A percentile compares a stretch with the other conserved stretches of the same genome.
Conservation (phyloP, 768 basidiomycete genomes). For the Termitomyces sp. region DNA sequence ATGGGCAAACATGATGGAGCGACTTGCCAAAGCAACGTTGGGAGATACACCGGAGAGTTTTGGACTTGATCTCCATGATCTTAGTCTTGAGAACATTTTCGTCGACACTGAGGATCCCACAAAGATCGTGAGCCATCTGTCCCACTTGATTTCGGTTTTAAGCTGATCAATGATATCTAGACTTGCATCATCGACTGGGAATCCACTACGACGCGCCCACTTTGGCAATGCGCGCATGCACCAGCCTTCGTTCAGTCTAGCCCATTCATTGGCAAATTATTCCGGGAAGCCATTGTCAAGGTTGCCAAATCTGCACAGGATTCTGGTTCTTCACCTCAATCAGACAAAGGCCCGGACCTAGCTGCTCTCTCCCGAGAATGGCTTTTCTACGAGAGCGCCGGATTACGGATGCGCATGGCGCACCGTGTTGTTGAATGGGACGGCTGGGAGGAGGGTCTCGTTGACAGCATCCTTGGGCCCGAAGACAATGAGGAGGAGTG, state of each 20-base stretch:
- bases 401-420: constrained; percentile 66
- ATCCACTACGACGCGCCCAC: constrained; percentile 81
- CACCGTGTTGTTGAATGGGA: constrained; percentile 88
- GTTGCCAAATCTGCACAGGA: constrained; percentile 26
- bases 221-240: constrained; percentile 83
- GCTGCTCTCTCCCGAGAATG: constrained; percentile 58
- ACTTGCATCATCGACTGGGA: constrained; percentile 91
- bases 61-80: constrained; percentile 80
- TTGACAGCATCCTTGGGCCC: constrained; percentile 70
- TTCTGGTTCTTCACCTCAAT: constrained; percentile 22
- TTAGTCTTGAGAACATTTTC: constrained; percentile 83
- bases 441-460: constrained; percentile 86
- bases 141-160: neutral
- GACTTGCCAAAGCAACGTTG: constrained; percentile 32
- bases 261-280: constrained; percentile 68
- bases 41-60: constrained; percentile 50
- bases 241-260: constrained; percentile 79
- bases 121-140: constrained; percentile 57
- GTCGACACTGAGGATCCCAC: constrained; percentile 68
- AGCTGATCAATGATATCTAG: constrained; percentile 33
- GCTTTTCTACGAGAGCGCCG: constrained; percentile 68
- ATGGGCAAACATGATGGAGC: constrained; percentile 68
- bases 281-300: constrained; percentile 59
- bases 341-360: constrained; percentile 26
- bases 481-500: constrained; percentile 72